Base-by-base conservation (phyloP, 2,329 filamentous ascomycete species). In the Diaporthe sp. region DNA sequence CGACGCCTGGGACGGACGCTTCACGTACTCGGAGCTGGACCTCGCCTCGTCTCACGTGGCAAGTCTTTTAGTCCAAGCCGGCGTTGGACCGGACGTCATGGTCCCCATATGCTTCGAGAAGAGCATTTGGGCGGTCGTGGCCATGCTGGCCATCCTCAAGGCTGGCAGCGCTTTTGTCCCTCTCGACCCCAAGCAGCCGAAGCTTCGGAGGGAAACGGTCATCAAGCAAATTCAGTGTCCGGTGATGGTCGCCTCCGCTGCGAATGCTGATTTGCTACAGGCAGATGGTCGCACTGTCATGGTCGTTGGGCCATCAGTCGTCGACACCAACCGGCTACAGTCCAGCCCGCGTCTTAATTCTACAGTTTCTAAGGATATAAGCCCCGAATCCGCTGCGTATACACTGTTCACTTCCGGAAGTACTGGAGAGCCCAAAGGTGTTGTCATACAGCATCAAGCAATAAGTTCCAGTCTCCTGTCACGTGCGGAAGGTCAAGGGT, bases 371-470 rank as follows among this genome's bases (percentile, higher is more conserved):
- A 22, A 22, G 27, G 32, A 37, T 7, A 59, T 32, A 27, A 56
- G 53, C 27, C 53, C 53, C 32, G 53, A 7, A 17, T 15, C 15
- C 10, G 39, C 50, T 8, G 63, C 63, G 17, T 68, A 68, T 32
- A 25, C 27, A n/a, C 19, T 68, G 0, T 68, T 68, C 44, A 68
- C 63, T 7, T 50, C 39, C 10, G 63, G 63, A 8, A 68, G 63
- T 30, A 68, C 63, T n/a, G 63, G 63, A 13, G 44, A 35, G 19
- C 42, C 63, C 7, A 68, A 68, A 22, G 63, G 63, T 25, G 63
- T 68, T 19, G 58, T 37, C 30, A 37, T 61, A 37, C 58, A 37
- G 32, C 35, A 61, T n/a, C 58, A 61, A 56, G 58, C 58, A 50
- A 50, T 50, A 3, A 50, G 22, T 50, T 50, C 44, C 22, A 50